Evolutionary conservation across 1,139 yeast species (phyloP).

Genomic region (Hanseniaspora gamundiae): DNA sequence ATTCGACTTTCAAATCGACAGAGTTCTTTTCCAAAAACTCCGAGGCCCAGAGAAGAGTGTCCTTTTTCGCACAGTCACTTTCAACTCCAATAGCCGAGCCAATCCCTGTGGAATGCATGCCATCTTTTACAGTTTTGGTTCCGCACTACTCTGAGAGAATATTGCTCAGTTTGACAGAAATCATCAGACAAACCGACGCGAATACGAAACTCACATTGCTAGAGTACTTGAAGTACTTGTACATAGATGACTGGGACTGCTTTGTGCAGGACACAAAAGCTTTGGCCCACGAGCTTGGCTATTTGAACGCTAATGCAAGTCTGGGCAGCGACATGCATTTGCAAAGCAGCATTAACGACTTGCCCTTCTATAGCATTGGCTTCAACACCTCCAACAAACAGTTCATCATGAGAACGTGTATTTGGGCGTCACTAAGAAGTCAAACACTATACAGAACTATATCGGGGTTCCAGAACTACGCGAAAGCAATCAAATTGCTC

Average conservation of each 20-base stretch:
- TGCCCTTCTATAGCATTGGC: conserved; percentile 64
- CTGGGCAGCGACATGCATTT: conserved; percentile 23
- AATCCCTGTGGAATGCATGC: conserved; percentile 60
- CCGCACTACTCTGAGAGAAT: conserved; percentile 81
- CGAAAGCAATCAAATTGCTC: conserved; percentile 53
- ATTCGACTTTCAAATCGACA: conserved; percentile 53
- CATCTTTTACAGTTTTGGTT: conserved; percentile 69
- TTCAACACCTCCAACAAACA: conserved; percentile 53
- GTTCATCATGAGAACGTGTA: conserved; percentile 52
- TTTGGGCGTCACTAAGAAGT: conserved; percentile 72
- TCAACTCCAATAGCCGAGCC: conserved; percentile 72
- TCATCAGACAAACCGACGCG: conserved; percentile 47
- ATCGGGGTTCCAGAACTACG: conserved; percentile 64
- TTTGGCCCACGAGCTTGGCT: conserved; percentile 25
- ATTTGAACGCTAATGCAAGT: conserved; percentile 3
- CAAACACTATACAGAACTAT: conserved; percentile 72
- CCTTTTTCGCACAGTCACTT: conserved; percentile 80
- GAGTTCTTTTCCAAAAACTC: conserved; percentile 49
- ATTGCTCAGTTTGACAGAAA: conserved; percentile 48
- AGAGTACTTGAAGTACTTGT: conserved; percentile 61
- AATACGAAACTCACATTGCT: conserved; percentile 53
- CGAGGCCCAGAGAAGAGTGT: conserved; percentile 71
- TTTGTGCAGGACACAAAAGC: conserved; percentile 57
- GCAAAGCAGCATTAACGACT: conserved; percentile 36
- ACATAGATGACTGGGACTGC: conserved; percentile 63